Evolutionary conservation across 192 early-diverging fungal species (phyloP).

Genomic region (Endogone sp.): DNA sequence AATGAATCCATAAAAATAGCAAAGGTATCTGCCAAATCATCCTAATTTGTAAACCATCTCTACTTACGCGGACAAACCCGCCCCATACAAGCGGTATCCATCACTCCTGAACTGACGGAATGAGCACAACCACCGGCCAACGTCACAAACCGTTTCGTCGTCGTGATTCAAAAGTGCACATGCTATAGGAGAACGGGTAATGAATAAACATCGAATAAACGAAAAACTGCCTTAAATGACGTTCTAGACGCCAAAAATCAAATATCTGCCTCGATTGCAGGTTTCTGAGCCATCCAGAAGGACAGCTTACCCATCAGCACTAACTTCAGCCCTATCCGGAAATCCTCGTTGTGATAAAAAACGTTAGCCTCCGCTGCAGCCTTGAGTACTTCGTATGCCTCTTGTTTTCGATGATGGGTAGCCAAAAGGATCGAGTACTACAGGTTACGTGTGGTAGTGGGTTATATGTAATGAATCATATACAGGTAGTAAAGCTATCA

Average conservation of each 20-base stretch:
- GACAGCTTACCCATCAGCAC: slow-evolving; percentile 54
- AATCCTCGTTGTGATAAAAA: slow-evolving; percentile 48
- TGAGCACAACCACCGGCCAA: slow-evolving; percentile 35
- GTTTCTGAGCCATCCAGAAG: too few species aligned
- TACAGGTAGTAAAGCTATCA: neutral
- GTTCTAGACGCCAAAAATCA: too few species aligned
- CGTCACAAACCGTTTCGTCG: slow-evolving; percentile 21
- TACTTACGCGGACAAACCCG: slow-evolving; percentile 37
- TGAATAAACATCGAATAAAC: too few species aligned
- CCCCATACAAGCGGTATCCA: slow-evolving; percentile 45
- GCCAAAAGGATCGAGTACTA: slow-evolving; percentile 56
- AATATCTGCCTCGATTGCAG: too few species aligned
- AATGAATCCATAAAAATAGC: neutral
- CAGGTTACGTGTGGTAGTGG: neutral
- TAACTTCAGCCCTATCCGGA: slow-evolving; percentile 31
- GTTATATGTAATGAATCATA: neutral
- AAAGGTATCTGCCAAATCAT: neutral
- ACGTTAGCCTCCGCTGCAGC: slow-evolving; percentile 53
- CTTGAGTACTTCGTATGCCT: slow-evolving; percentile 55
- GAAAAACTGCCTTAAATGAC: too few species aligned
- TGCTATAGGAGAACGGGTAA: slow-evolving; percentile 12
- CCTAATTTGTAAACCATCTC: neutral
- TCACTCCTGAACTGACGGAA: slow-evolving; percentile 30
- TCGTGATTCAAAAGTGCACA: slow-evolving; percentile 27
- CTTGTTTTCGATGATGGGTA: slow-evolving; percentile 42